Conservation (phyloP, 306 rosid genomes). For the Boehmeria nivea region DNA sequence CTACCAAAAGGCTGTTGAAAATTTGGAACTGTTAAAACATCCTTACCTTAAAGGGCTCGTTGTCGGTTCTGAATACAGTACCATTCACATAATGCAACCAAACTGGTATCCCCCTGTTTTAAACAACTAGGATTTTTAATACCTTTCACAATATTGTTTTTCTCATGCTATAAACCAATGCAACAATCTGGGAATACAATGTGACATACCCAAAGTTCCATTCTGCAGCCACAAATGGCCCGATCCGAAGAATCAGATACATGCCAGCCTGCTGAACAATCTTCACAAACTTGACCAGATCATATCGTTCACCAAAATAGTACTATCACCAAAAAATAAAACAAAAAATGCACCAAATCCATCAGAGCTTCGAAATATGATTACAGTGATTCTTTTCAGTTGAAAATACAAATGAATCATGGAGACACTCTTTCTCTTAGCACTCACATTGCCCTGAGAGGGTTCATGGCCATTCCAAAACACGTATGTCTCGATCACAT, state of each 20-base stretch:
- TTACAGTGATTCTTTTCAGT: neutral
- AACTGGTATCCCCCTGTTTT: conserved; percentile 84
- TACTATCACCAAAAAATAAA: conserved; percentile 23
- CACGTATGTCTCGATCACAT: conserved; percentile 86
- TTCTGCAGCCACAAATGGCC: conserved; percentile 55
- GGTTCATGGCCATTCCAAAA: conserved; percentile 97
- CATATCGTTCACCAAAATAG: conserved; percentile 48
- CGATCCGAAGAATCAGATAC: conserved; percentile 50
- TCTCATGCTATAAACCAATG: neutral
- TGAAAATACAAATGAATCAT: neutral
- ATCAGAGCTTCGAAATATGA: neutral
- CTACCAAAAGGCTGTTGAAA: too few relatives aligned
- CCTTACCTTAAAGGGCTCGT: conserved; percentile 71
- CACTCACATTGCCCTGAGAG: conserved; percentile 76
- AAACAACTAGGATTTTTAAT: neutral
- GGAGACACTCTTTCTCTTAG: too few relatives aligned
- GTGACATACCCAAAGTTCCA: conserved; percentile 44
- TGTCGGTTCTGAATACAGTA: conserved; percentile 82
- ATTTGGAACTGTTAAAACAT: neutral
- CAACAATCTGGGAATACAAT: neutral
- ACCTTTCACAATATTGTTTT: neutral
- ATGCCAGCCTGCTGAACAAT: conserved; percentile 45
- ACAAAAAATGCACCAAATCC: neutral
- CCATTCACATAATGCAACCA: conserved; percentile 92
- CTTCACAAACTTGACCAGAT: conserved; percentile 52